phyloP scores from a whole-genome alignment of 2,329 filamentous ascomycete genomes.

The Biscogniauxia sp. region DNA sequence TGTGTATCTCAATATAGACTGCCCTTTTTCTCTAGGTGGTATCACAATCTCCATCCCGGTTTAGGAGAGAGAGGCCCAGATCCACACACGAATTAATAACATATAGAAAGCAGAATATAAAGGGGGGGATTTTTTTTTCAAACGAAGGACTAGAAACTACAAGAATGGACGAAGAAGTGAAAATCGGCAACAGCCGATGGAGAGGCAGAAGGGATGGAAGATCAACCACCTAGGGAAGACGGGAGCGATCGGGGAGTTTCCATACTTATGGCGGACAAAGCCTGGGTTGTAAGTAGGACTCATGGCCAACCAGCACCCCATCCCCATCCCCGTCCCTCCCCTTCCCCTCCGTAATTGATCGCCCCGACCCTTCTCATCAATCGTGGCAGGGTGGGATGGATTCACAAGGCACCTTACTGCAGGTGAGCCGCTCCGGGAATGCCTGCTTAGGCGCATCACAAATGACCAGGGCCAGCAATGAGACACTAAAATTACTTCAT shows the following conservation, averaged over 20 bases:
- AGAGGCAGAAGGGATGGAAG: slow-evolving; percentile 1
- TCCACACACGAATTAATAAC: slow-evolving; percentile 18
- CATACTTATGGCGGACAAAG: not conserved
- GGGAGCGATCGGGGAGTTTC: not conserved
- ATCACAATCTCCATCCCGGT: slow-evolving; percentile 28
- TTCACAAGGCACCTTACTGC: not conserved
- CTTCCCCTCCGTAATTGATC: not conserved
- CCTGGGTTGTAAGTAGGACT: not conserved
- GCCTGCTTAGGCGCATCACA: not conserved
- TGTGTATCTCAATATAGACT: slow-evolving; percentile 24
- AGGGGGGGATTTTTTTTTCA: not conserved
- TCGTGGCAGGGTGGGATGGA: not conserved
- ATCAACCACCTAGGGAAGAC: slow-evolving; percentile 2
- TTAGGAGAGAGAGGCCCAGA: slow-evolving; percentile 9
- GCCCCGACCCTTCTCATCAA: not conserved
- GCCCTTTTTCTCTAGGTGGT: slow-evolving; percentile 23
- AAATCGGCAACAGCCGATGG: not conserved
- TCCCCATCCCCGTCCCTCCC: no score
- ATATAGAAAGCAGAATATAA: slow-evolving; percentile 17
- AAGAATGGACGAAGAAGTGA: slow-evolving; percentile 14
- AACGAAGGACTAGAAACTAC: not conserved
- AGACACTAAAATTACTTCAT: not conserved
- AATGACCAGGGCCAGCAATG: not conserved
- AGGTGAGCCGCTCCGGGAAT: not conserved
- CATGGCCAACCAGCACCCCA: not conserved